Base-by-base conservation (phyloP, 2,329 filamentous ascomycete genomes). In the Fusarium bactridioides region DNA sequence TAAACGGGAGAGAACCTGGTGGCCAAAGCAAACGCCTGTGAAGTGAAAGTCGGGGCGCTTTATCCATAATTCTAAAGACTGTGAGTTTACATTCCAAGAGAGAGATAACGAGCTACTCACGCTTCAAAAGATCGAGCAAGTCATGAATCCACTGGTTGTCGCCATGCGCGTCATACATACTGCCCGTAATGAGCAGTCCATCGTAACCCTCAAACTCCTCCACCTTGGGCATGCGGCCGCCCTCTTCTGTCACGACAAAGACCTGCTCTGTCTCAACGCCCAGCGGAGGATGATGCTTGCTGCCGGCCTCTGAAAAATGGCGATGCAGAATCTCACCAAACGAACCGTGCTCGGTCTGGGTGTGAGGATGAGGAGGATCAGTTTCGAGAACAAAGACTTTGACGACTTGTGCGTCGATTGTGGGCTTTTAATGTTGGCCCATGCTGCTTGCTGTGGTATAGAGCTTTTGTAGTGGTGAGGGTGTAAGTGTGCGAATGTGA, bases 11-110 rank as follows among this genome's bases (percentile, higher is more conserved):
- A 96, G 84, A 70, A 96, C 90, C 80, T 95, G 93, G 77, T 95
- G 93, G 10, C 93, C 93, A 79, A 94, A 95, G 80, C 93, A 96
- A 15, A 95, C 89, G 5, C 93, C 93, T 23, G 94, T 88, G 38
- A 95, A 82, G 38, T 84, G 84, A 51, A 89, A 86, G 25, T 87
- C 83, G 4, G 86, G 86, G 4, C 86, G 82, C 10, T 81, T 77
- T 11, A 78, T 77, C 87, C 87, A 90, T 8, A 89, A 74, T 37
- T 86, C 85, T 84, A 40, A 15, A 19, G 13, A 21, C 7, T 15
- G 21, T 62, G 13, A 54, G 25, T 43, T 41, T 51, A 1, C 7
- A 11, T 9, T 18, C 18, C 3, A 45, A n/a, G 7, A 44, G 23
- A 5, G 10, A 15, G 2, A 27, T 6, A 29, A 12, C 4, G 21